Base-by-base conservation (phyloP, 306 rosid species). In the Begonia fuchsioides region DNA sequence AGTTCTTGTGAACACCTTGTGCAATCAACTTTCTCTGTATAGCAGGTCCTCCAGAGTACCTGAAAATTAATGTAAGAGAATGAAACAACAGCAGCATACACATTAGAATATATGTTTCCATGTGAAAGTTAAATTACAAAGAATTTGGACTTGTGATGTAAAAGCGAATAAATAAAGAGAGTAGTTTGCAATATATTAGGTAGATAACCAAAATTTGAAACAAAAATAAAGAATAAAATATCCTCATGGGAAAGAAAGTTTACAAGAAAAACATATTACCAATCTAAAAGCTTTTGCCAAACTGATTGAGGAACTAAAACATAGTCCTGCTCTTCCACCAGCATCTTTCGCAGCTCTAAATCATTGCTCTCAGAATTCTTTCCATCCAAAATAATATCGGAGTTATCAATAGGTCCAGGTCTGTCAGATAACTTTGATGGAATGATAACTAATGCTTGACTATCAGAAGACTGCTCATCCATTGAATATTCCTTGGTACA, bases 21-120 rank as follows among this genome's bases (percentile, higher is more conserved):
- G 87, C 77, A 71, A 92, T 77, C 82, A 92, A 43, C 76, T 75
- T 85, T 70, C 98, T 82, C 8, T 94, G 86, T 57, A 92, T 68
- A 47, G 80, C 73, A 0, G 96, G 96, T 59, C 98, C 98, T 63
- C 98, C 98, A 75, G 75, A 77, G 67, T 92, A 92, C 98, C 98
- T 92, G 59, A 61, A 15, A 35, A 44, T 59, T 4, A n/a, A n/a
- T 26, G 35, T 26, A 3, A 26, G 7, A 26, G 0, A 26, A 26
- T 26, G 35, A 26, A 26, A 26, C 35, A 26, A 4, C 7, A 26
- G 35, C 35, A 26, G 35, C 35, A 26, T 26, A 26, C 35, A 26
- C 8, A 26, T 26, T 26, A 26, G 35, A 5, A 3, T 26, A 26
- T 26, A 26, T 26, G 35, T 26, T 26, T 26, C 35, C 35, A 26